Evolutionary conservation across 495 filamentous ascomycete species (phyloP).

Genomic region (Cetradonia linearis): DNA sequence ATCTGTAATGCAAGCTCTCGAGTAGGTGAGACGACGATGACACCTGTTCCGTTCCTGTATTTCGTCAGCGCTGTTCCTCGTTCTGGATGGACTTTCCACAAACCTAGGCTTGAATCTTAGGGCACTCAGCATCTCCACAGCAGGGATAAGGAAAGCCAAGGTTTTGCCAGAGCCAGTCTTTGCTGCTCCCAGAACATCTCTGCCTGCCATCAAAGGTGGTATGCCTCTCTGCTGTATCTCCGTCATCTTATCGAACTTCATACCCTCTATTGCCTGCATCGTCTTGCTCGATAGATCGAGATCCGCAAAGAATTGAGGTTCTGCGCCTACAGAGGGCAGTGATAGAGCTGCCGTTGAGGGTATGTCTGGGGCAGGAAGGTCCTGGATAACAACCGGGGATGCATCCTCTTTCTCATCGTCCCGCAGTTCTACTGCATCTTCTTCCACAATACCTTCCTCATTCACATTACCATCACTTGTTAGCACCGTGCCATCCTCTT

Average conservation of each 20-base stretch:
- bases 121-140: conserved; percentile 85
- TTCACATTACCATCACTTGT: background rate
- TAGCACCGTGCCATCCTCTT: background rate
- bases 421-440: background rate
- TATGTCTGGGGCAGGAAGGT: conserved; percentile 31
- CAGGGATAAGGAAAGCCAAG: conserved; percentile 86
- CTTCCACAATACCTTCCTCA: background rate
- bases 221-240: conserved; percentile 87
- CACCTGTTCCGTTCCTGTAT: conserved; percentile 37
- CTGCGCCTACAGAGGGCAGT: conserved; percentile 45
- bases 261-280: conserved; percentile 75
- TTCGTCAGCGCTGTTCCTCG: conserved; percentile 25
- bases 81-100: conserved; percentile 22
- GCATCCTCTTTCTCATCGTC: conserved; percentile 5
- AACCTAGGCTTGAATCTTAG: conserved; percentile 79
- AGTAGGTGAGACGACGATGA: conserved; percentile 76
- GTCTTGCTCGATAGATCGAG: conserved; percentile 80
- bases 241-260: conserved; percentile 93
- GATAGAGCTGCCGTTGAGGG: conserved; percentile 42
- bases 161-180: conserved; percentile 98
- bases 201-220: conserved; percentile 76
- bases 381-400: conserved; percentile 15
- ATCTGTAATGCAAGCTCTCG: conserved; percentile 93
- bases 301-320: conserved; percentile 60
- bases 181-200: conserved; percentile 89